These are phyloP conservation scores for Penicillium olsonii DNA, from an alignment of 2,329 filamentous ascomycete genomes.

Conservation along the genomic window DNA sequence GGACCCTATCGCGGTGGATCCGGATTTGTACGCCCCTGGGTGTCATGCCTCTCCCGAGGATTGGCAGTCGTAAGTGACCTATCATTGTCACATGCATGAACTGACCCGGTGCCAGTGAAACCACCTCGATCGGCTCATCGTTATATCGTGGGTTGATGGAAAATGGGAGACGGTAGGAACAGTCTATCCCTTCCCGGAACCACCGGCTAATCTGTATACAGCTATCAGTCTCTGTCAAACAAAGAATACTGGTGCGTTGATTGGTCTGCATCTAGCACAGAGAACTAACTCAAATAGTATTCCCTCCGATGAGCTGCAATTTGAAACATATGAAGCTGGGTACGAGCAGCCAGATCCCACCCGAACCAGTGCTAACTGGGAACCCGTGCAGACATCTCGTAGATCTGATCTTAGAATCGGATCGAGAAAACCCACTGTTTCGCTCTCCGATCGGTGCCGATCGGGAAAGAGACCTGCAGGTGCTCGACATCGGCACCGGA, in stretches of 20 bases:
- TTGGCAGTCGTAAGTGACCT: constrained; percentile 9
- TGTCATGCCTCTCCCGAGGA: constrained; percentile 2
- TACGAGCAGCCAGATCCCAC: background rate
- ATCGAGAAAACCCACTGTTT: constrained; percentile 14
- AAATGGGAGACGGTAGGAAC: constrained; percentile 5
- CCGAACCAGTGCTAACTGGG: background rate
- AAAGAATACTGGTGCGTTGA: constrained; percentile 8
- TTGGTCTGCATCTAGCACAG: background rate
- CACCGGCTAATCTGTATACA: background rate
- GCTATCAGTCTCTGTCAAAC: constrained; percentile 7
- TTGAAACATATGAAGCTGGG: constrained; percentile 10
- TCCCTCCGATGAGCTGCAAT: constrained; percentile 10
- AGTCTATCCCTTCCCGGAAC: background rate
- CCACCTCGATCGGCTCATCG: constrained; percentile 6
- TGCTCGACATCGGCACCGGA: constrained; percentile 19
- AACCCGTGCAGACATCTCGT: constrained; percentile 12
- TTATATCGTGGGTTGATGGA: constrained; percentile 10
- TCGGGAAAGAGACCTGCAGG: constrained; percentile 5
- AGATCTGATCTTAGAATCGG: constrained; percentile 15
- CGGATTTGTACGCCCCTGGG: background rate
- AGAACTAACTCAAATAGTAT: background rate
- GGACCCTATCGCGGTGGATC: constrained; percentile 4
- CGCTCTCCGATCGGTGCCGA: constrained; percentile 8
- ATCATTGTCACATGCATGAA: background rate
- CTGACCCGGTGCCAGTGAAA: constrained; percentile 1